These are phyloP conservation scores for Cytospora leucostoma DNA, from an alignment of 2,329 filamentous ascomycete genomes.

Conservation along the genomic window DNA sequence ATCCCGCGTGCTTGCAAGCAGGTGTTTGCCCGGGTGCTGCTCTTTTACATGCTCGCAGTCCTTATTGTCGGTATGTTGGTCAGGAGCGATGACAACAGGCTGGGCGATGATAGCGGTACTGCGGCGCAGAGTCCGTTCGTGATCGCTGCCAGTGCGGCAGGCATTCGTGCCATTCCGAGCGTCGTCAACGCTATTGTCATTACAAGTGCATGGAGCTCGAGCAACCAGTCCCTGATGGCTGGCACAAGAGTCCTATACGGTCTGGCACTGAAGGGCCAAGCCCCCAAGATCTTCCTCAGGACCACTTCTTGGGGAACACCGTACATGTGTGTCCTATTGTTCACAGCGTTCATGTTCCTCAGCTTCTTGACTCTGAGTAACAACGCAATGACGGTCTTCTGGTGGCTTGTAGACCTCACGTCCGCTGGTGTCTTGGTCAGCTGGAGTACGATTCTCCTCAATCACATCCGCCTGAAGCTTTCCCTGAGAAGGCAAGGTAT, in stretches of 20 bases:
- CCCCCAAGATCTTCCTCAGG: slow-evolving; percentile 57
- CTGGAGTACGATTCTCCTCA: slow-evolving; percentile 62
- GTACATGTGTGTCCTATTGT: slow-evolving; percentile 58
- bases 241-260: slow-evolving; percentile 62
- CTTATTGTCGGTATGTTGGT: slow-evolving; percentile 62
- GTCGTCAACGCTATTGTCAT: slow-evolving; percentile 78
- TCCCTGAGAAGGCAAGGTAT: slow-evolving; percentile 60
- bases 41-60: slow-evolving; percentile 51
- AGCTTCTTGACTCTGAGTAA: slow-evolving; percentile 60
- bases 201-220: slow-evolving; percentile 69
- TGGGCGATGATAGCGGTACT: slow-evolving; percentile 48
- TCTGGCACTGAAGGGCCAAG: slow-evolving; percentile 60
- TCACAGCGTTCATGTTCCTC: slow-evolving; percentile 55
- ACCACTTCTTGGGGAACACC: slow-evolving; percentile 56
- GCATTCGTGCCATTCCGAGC: slow-evolving; percentile 66
- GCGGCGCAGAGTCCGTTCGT: slow-evolving; percentile 65
- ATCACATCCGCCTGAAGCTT: slow-evolving; percentile 58
- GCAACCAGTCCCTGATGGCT: slow-evolving; percentile 64
- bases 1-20: slow-evolving; percentile 55
- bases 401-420: slow-evolving; percentile 64
- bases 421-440: slow-evolving; percentile 64
- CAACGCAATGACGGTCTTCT: slow-evolving; percentile 63
- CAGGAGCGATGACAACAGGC: slow-evolving; percentile 51
- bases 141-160: slow-evolving; percentile 68
- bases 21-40: slow-evolving; percentile 50